A percentile compares a stretch with the other conserved stretches of the same genome.
Conservation (phyloP, 208 protist genomes). For the Naegleria lovaniensis region DNA sequence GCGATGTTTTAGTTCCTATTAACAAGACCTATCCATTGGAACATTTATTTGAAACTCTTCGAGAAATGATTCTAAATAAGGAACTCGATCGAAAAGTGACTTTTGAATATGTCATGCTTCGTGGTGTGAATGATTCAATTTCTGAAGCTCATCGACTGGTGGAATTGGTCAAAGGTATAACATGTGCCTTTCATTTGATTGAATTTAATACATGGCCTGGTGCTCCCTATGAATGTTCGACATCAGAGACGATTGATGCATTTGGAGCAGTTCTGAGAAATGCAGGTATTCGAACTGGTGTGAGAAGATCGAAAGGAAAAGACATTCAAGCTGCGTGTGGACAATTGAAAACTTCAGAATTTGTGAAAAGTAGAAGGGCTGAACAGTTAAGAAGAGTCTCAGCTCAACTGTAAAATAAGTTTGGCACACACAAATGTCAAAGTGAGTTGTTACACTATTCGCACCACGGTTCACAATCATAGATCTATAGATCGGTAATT, state of each 20-base stretch:
- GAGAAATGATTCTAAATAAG: not conserved
- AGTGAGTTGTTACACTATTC: too few species aligned
- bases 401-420: too few species aligned
- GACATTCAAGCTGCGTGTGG: slow-evolving; percentile 9
- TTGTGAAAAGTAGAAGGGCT: too few species aligned
- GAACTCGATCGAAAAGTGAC: not conserved
- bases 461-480: too few species aligned
- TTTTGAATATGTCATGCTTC: slow-evolving; percentile 22
- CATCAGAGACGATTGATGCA: not conserved
- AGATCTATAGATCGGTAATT: too few species aligned
- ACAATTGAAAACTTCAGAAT: not conserved
- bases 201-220: slow-evolving; percentile 11
- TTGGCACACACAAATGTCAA: too few species aligned
- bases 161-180: not conserved
- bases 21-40: slow-evolving; percentile 11
- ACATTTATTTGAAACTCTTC: not conserved
- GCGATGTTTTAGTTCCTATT: slow-evolving; percentile 12
- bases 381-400: too few species aligned
- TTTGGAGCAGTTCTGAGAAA: not conserved
- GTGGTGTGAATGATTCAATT: slow-evolving; percentile 11
- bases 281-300: not conserved
- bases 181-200: not conserved
- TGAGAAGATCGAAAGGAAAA: not conserved
- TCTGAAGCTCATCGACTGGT: not conserved
- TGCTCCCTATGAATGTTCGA: not conserved